Evolutionary conservation across 1,284 basidiomycete genomes (phyloP), one percentile per base, ranked within the genome.

Genomic region (Puccinia horiana): DNA sequence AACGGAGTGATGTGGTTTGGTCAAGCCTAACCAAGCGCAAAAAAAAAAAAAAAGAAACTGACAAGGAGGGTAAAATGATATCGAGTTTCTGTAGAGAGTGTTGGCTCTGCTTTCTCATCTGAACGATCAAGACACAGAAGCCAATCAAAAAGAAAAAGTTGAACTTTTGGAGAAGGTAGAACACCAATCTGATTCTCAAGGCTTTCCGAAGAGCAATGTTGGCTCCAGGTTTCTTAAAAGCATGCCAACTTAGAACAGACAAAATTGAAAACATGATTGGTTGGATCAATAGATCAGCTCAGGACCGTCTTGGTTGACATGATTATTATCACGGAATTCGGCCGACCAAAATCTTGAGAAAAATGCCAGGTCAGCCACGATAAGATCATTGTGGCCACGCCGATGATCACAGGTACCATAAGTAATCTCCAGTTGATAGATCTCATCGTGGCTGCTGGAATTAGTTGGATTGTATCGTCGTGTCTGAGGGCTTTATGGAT

Each of bases 71-170:
- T 72, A 80, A 61, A 16, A 80, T 42, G 35, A 80, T 61, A 56
- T 80, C 67, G 23, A 70, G 49, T 26, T 49, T 40, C 18, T 69
- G 23, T 26, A 70, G 26, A 52, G 9, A 32, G 0, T 26, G 18
- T 37, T 69, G 63, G 32, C 70, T 58, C 20, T 75, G 49, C 37
- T 75, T 75, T 42, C 73, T 69, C 47, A 72, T 70, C 9, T 70
- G 77, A 61, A 80, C 77, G 44, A 69, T 80, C 37, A 72, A 70
- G 9, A 81, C 58, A 42, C 79, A 74, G 58, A 81, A 81, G 44
- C 79, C 79, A 23, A 81, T 37, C 52, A 81, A 58, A 65, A 81
- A 81, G 54, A 81, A 81, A n/a, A 81, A 73, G 32, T 81, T 81
- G 56, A 81, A 81, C 58, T 81, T 81, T 72, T 81, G 79, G n/a